These are phyloP conservation scores for Boletus patriciae DNA, from an alignment of 768 basidiomycete genomes.

Conservation along the genomic window DNA sequence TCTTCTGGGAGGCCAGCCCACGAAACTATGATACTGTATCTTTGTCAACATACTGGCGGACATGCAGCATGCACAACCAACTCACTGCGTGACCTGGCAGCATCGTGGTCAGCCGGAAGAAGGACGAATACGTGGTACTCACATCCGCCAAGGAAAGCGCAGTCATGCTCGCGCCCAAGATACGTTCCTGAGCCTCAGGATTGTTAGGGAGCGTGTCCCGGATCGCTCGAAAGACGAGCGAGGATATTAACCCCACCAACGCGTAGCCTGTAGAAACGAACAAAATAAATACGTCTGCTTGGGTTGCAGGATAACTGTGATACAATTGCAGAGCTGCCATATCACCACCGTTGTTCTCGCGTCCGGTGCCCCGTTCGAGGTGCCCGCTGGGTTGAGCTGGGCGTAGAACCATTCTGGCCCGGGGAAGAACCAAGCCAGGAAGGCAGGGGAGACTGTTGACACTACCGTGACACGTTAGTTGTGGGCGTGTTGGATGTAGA, in stretches of 20 bases:
- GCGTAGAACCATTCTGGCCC: conserved; percentile 68
- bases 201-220: conserved; percentile 58
- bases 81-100: conserved; percentile 61
- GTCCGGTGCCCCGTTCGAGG: conserved; percentile 38
- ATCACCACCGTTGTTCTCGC: conserved; percentile 58
- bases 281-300: not conserved
- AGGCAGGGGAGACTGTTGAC: conserved; percentile 49
- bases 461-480: conserved; percentile 33
- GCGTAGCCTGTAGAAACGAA: conserved; percentile 50
- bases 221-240: conserved; percentile 65
- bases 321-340: conserved; percentile 70
- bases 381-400: conserved; percentile 54
- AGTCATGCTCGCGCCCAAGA: conserved; percentile 60
- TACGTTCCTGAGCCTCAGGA: conserved; percentile 63
- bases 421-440: conserved; percentile 56
- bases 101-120: conserved; percentile 1
- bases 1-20: conserved; percentile 57
- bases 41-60: conserved; percentile 2
- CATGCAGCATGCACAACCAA: conserved; percentile 1
- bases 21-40: conserved; percentile 54
- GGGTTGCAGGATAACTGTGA: conserved; percentile 13
- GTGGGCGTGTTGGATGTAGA: conserved; percentile 3
- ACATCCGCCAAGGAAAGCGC: conserved; percentile 74
- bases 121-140: conserved; percentile 26
- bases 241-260: conserved; percentile 61